phyloP scores from a whole-genome alignment of 225 moss, liverwort and hornwort species.

The Neckera pumila region DNA sequence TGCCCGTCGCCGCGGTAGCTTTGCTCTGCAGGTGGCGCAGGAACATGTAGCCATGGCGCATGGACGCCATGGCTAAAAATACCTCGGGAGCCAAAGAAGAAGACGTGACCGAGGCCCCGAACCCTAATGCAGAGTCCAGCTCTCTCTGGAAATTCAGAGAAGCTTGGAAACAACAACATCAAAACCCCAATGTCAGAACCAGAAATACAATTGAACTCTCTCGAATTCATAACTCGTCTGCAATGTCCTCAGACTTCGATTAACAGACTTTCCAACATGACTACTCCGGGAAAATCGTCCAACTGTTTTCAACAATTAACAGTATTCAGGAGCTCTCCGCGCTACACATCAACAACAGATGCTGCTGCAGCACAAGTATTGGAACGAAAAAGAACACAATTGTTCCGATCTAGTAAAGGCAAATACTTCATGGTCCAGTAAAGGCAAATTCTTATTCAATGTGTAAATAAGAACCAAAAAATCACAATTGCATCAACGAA shows the following conservation, averaged over 20 bases:
- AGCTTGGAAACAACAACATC: neutral
- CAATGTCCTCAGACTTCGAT: neutral
- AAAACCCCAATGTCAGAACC: neutral
- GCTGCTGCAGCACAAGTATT: neutral
- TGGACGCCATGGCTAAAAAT: constrained; percentile 16
- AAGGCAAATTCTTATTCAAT: too few species aligned
- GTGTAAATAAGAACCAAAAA: neutral
- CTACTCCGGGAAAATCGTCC: neutral
- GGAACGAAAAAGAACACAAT: neutral
- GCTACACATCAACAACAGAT: neutral
- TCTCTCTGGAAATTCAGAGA: neutral
- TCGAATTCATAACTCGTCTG: neutral
- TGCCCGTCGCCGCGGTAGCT: constrained; percentile 5
- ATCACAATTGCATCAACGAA: neutral
- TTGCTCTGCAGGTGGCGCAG: constrained; percentile 30
- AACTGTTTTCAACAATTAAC: neutral
- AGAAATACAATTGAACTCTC: neutral
- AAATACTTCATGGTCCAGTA: neutral
- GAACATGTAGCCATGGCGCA: constrained; percentile 1
- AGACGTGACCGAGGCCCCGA: neutral
- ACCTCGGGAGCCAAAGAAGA: neutral
- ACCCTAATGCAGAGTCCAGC: neutral
- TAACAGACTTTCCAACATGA: neutral
- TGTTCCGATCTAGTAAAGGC: neutral
- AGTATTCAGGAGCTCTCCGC: neutral